These are phyloP conservation scores for Coprinopsis marcescibilis DNA, from an alignment of 768 basidiomycete species.

Conservation along the genomic window DNA sequence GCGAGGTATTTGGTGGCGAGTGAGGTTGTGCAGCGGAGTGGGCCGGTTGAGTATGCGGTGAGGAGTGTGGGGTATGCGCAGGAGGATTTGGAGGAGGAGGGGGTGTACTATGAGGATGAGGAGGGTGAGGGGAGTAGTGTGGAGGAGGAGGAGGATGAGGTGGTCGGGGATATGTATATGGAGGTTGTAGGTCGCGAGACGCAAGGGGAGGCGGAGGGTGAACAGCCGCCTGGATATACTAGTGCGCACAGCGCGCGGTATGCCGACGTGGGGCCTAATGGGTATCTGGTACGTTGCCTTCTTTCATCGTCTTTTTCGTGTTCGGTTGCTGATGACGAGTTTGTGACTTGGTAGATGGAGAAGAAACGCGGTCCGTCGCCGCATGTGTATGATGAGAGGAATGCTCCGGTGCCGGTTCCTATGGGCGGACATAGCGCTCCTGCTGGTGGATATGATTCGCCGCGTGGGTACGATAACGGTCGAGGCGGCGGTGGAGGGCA, in stretches of 20 bases:
- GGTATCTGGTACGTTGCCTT: slow-evolving; percentile 1
- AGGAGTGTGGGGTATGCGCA: slow-evolving; percentile 82
- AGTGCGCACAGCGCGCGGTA: not conserved
- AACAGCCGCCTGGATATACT: slow-evolving; percentile 4
- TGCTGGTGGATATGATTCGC: no score
- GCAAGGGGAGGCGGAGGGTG: slow-evolving; percentile 23
- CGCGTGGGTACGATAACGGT: no score
- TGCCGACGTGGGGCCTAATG: slow-evolving; percentile 4
- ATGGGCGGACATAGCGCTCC: no score
- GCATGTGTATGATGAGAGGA: no score
- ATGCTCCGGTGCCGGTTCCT: no score
- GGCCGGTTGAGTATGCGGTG: slow-evolving; percentile 90
- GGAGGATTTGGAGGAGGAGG: slow-evolving; percentile 41
- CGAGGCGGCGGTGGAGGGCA: no score
- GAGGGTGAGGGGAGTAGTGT: slow-evolving; percentile 55
- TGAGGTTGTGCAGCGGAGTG: slow-evolving; percentile 88
- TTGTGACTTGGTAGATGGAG: no score
- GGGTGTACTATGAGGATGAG: slow-evolving; percentile 60
- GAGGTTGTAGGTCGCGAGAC: slow-evolving; percentile 67
- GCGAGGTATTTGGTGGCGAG: slow-evolving; percentile 91
- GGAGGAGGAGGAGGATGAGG: slow-evolving; percentile 43
- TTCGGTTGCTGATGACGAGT: no score
- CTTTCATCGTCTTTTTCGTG: not conserved
- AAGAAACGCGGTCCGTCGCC: no score
- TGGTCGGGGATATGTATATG: slow-evolving; percentile 33